Base-by-base conservation (phyloP, 208 protist species). In the Acanthamoeba healyi region DNA sequence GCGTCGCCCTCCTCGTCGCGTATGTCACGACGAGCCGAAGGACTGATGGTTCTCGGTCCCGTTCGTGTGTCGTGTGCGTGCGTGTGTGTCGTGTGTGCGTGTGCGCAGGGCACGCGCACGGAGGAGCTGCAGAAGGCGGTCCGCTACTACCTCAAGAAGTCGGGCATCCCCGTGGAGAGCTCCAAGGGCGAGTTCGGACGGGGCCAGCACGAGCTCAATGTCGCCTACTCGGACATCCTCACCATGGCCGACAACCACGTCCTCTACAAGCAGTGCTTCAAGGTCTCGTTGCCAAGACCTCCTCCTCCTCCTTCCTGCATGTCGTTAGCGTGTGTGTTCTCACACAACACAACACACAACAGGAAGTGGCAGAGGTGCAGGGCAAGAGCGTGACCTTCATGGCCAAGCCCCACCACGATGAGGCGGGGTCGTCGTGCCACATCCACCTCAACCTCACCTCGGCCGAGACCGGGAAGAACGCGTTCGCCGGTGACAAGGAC, bases 201-300 rank as follows among this genome's bases (percentile, higher is more conserved):
- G 4, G 81, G 81, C 38, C 81, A 89, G 56, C 81, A 89, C 46
- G 81, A 89, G 81, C 56, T 89, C 54, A 89, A 89, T 34, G 56
- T 89, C 46, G 56, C 46, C 54, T 89, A 89, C 38, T 58, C 46
- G 0, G 81, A 89, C 34, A 44, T 67, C 32, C 38, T 89, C 36
- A 58, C 81, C 36, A 89, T 89, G 81, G 56, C 54, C 24, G 81
- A 89, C 38, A 67, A 89, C 81, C 81, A 89, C 38, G 38, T 89
- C 38, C 29, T 89, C 56, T 89, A 70, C 56, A 89, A 89, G 81
- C 81, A 89, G 46, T 70, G 46, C 56, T 89, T 89, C 81, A 89
- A 89, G 81, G 81, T 32, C 3, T 12, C 32, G 65, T 74, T 74
- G 65, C n/a, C n/a, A 14, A 74, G 36, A 12, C 36, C 42, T 26